These are phyloP conservation scores for Liquidambar formosana DNA, from an alignment of 164 flowering plant genomes.

Conservation along the genomic window DNA sequence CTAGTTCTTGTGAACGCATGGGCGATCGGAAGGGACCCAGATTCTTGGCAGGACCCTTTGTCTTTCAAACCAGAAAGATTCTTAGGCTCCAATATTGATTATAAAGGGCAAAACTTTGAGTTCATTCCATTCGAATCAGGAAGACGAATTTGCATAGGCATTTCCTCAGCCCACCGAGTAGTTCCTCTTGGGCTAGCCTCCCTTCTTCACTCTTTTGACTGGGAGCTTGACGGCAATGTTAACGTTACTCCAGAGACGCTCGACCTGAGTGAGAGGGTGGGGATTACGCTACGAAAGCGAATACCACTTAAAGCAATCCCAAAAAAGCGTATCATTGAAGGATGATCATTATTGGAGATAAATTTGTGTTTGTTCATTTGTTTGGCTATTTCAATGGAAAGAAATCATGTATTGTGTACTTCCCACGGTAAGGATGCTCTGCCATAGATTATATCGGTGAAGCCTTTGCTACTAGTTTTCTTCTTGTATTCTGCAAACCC, in stretches of 20 bases:
- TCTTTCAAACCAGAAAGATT: slow-evolving; percentile 29
- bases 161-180: slow-evolving; percentile 13
- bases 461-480: no score
- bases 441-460: no score
- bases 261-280: slow-evolving; percentile 22
- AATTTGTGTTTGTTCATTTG: no score
- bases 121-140: slow-evolving; percentile 31
- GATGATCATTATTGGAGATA: no score
- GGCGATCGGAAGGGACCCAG: slow-evolving; percentile 19
- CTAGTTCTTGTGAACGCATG: slow-evolving; percentile 25
- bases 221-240: slow-evolving; percentile 14
- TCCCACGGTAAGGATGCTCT: no score
- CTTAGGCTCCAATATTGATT: slow-evolving; percentile 23
- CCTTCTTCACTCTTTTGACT: slow-evolving; percentile 20
- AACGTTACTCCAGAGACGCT: slow-evolving; percentile 9
- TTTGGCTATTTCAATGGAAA: no score
- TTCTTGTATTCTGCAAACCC: no score
- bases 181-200: slow-evolving; percentile 19
- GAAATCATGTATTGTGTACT: no score
- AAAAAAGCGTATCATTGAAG: slow-evolving; percentile 5
- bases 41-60: slow-evolving; percentile 22
- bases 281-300: slow-evolving; percentile 14
- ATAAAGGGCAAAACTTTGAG: slow-evolving; percentile 23
- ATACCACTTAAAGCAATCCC: slow-evolving; percentile 16
- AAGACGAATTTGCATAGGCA: slow-evolving; percentile 25